phyloP scores from a whole-genome alignment of 768 basidiomycete species.

The Lactifluus hygrophoroides region DNA sequence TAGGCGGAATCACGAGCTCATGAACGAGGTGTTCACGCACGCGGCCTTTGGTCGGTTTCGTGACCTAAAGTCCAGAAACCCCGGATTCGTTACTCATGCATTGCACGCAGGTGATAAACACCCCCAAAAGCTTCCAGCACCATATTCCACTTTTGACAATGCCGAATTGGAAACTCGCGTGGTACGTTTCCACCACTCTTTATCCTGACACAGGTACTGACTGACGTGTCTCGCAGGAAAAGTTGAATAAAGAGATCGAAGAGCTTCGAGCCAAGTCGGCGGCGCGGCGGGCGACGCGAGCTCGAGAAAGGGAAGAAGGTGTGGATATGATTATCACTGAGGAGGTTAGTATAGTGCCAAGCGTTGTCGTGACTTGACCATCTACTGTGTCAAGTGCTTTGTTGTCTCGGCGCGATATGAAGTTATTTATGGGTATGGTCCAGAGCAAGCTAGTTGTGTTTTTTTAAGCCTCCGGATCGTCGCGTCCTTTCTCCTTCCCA shows the following conservation, averaged over 20 bases:
- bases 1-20: constrained; percentile 72
- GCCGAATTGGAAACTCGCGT: constrained; percentile 47
- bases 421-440: not conserved
- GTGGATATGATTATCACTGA: constrained; percentile 10
- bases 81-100: not conserved
- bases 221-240: constrained; percentile 32
- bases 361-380: constrained; percentile 2
- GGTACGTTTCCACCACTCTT: constrained; percentile 21
- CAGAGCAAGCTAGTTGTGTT: too few species aligned
- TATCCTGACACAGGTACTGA: not conserved
- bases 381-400: not conserved
- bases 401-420: too few species aligned
- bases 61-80: not conserved
- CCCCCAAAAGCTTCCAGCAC: constrained; percentile 30
- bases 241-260: constrained; percentile 51
- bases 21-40: constrained; percentile 73
- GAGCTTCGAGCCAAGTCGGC: constrained; percentile 42
- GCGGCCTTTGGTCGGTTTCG: constrained; percentile 52
- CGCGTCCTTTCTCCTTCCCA: not conserved
- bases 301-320: constrained; percentile 7
- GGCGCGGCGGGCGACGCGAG: constrained; percentile 27
- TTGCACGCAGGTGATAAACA: constrained; percentile 36
- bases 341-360: not conserved
- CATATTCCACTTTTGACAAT: constrained; percentile 56
- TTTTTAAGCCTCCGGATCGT: not conserved